Evolutionary conservation across 129 eudicot species (phyloP), one percentile per base, ranked within the genome.

Genomic region (Centaurea solstitialis): DNA sequence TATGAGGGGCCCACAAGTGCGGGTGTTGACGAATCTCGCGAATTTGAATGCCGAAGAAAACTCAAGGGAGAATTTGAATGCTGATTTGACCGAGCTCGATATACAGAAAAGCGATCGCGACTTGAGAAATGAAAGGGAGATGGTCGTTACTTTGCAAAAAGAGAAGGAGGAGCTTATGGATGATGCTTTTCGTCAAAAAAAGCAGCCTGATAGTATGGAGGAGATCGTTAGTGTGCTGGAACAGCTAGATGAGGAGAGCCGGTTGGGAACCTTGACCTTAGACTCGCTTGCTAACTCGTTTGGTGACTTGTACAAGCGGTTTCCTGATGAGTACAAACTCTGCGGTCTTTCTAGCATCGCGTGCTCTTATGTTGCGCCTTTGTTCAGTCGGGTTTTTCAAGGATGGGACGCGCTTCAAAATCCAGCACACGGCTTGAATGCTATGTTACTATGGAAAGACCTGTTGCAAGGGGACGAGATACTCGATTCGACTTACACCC

Each of bases 1-100:
- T 72, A 94, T 94, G 98, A 77, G 98, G 77, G 96, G 93, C 1
- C 97, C 98, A 0, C 93, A 94, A 76, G 96, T 92, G 71, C 93
- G 98, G 20, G 90, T 94, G 43, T 72, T 90, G 78, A 92, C 96
- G 22, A 88, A 90, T 83, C 72, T 94, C 74, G 92, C 90, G 74
- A 88, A 94, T 85, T 78, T 94, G 75, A 94, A 94, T 76, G 91
- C 91, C 13, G 98, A 92, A 74, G 90, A 90, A 47, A 85, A 80
- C 76, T 86, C 88, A 57, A 78, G 90, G 82, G 94, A 91, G 59
- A 81, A 82, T 10, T 80, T 93, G 79, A 85, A 91, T 39, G 82
- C 89, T 53, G 94, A 93, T 78, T 68, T 89, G 73, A 91, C 84
- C n/a, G 93, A 89, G 83, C 78, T 86, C 57, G 97, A 93, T 74